phyloP scores from a whole-genome alignment of 2,329 filamentous ascomycete species.

The Verticillium klebahnii region DNA sequence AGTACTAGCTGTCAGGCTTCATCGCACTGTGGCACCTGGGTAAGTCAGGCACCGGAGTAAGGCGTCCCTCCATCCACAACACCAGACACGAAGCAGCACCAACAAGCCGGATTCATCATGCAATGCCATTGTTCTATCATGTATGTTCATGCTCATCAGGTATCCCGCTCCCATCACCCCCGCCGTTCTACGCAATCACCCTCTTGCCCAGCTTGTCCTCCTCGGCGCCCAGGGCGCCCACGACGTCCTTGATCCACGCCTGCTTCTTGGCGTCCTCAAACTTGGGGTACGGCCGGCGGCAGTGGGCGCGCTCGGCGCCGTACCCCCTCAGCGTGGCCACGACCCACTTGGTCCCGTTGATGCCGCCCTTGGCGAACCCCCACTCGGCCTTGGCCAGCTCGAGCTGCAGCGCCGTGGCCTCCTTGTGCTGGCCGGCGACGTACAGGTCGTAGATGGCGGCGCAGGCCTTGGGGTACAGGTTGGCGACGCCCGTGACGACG shows the following conservation, averaged over 20 bases:
- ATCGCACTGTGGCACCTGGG: too few relatives aligned
- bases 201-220: conserved; percentile 10
- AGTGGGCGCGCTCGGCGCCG: conserved; percentile 43
- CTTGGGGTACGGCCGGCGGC: conserved; percentile 48
- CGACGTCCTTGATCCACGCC: conserved; percentile 22
- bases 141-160: not conserved
- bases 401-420: conserved; percentile 44
- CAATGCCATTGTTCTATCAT: not conserved
- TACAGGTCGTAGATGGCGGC: conserved; percentile 45
- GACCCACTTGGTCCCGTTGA: conserved; percentile 58
- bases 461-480: conserved; percentile 51
- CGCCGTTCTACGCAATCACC: not conserved
- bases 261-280: conserved; percentile 32
- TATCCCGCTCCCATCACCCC: not conserved
- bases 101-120: too few relatives aligned
- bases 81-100: too few relatives aligned
- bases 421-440: conserved; percentile 37
- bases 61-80: too few relatives aligned
- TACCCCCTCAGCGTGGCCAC: conserved; percentile 51
- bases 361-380: conserved; percentile 53
- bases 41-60: too few relatives aligned
- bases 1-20: too few relatives aligned
- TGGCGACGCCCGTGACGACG: conserved; percentile 59
- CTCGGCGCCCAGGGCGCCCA: conserved; percentile 8
- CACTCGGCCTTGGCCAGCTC: conserved; percentile 48